These are phyloP conservation scores for Trifolium repens DNA, from an alignment of 306 rosid genomes.

Conservation along the genomic window DNA sequence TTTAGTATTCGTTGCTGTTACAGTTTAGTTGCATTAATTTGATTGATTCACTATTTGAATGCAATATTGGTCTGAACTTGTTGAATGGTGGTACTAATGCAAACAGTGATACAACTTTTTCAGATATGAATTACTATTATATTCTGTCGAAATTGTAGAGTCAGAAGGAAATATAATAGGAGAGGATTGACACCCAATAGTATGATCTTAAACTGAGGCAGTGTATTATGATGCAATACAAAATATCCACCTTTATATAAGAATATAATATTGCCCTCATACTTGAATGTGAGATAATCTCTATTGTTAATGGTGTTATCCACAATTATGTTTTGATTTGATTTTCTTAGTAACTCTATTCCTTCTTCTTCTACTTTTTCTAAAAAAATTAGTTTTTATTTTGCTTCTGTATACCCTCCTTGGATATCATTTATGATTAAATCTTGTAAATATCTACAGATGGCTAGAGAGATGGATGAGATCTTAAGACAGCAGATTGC, in stretches of 20 bases:
- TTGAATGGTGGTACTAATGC: neutral
- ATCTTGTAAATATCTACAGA: slow-evolving; percentile 60
- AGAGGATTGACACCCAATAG: neutral
- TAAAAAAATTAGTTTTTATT: neutral
- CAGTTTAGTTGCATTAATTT: slow-evolving; percentile 23
- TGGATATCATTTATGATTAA: slow-evolving; percentile 1
- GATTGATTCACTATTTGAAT: slow-evolving; percentile 14
- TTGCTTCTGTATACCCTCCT: neutral
- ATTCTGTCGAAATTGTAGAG: neutral
- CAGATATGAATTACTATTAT: neutral
- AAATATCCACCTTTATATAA: neutral
- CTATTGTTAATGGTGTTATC: neutral
- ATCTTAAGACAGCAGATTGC: slow-evolving; percentile 69
- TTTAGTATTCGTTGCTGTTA: neutral
- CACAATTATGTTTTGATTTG: neutral
- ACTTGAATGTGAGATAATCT: neutral
- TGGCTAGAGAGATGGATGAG: slow-evolving; percentile 95
- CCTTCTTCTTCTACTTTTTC: neutral
- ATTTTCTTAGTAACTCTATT: neutral
- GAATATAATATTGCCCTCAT: neutral
- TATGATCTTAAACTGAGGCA: slow-evolving; percentile 2
- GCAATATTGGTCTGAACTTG: slow-evolving; percentile 21
- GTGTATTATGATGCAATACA: neutral
- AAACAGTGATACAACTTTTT: slow-evolving; percentile 1
- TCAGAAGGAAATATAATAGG: neutral